Evolutionary conservation across 306 rosid species (phyloP).

Genomic region (Cucumis sativus): DNA sequence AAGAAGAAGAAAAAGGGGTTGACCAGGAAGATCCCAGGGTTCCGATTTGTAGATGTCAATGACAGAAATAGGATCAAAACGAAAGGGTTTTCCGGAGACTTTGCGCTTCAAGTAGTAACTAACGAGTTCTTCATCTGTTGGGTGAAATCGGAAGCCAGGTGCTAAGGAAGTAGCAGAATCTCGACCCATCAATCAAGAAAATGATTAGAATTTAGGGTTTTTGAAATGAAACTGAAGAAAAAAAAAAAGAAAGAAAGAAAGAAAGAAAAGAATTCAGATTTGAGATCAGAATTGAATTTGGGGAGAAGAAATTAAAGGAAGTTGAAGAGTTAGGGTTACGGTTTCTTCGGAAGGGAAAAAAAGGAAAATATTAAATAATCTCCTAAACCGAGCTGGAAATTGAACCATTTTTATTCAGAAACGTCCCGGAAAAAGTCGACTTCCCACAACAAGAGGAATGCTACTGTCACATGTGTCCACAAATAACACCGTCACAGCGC

Average conservation of each 20-base stretch:
- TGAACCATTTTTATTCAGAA: background rate
- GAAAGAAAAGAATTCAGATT: background rate
- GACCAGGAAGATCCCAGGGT: constrained; percentile 94
- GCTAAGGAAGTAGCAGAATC: constrained; percentile 27
- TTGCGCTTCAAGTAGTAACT: constrained; percentile 61
- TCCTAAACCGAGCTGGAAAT: background rate
- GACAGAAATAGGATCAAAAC: constrained; percentile 44
- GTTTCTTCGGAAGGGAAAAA: constrained; percentile 1
- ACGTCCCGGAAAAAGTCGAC: background rate
- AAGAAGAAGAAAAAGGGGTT: background rate
- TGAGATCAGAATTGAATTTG: background rate
- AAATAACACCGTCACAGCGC: background rate
- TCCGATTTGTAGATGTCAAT: constrained; percentile 68
- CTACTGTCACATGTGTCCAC: background rate
- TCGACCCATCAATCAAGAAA: constrained; percentile 26
- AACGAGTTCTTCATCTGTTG: constrained; percentile 82
- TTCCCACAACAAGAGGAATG: background rate
- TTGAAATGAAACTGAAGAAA: background rate
- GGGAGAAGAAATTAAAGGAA: background rate
- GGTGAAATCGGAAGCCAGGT: constrained; percentile 95
- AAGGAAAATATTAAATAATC: background rate
- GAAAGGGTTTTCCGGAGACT: constrained; percentile 35
- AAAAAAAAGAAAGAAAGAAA: too few species aligned
- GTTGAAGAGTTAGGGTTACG: constrained; percentile 9
- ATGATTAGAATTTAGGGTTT: constrained; percentile 5